Conservation (phyloP, 306 rosid genomes). For the Senna siamea region DNA sequence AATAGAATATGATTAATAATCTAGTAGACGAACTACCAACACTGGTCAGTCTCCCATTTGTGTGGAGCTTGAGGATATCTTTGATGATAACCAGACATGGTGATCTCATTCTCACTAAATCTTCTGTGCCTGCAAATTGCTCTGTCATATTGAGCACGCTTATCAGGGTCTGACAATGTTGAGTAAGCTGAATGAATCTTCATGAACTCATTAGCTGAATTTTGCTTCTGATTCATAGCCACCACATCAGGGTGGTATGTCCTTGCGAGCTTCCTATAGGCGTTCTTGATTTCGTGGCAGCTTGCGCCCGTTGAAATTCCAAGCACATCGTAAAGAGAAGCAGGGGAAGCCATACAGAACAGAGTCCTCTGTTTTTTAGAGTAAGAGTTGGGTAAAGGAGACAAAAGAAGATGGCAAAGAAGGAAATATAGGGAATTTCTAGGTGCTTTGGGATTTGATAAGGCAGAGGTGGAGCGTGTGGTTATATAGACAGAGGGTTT, state of each 20-base stretch:
- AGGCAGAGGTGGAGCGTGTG: background rate
- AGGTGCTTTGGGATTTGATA: background rate
- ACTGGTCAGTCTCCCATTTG: constrained; percentile 82
- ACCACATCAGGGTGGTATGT: constrained; percentile 75
- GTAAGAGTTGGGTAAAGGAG: background rate
- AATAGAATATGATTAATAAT: too few species aligned
- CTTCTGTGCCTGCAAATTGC: constrained; percentile 29
- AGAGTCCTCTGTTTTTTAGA: constrained; percentile 34
- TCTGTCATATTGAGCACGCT: constrained; percentile 64
- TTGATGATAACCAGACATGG: constrained; percentile 45
- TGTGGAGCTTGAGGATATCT: constrained; percentile 34
- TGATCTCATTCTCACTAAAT: background rate
- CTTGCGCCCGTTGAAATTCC: constrained; percentile 65
- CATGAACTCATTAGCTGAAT: constrained; percentile 61
- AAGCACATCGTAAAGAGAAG: constrained; percentile 68
- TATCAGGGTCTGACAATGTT: constrained; percentile 68
- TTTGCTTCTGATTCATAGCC: constrained; percentile 56
- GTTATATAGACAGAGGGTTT: constrained; percentile 33
- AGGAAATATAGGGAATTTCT: background rate
- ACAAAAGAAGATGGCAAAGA: background rate
- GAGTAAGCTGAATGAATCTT: constrained; percentile 65
- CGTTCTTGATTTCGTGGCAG: constrained; percentile 56
- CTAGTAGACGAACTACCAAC: constrained; percentile 71
- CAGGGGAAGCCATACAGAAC: constrained; percentile 43
- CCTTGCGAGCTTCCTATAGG: constrained; percentile 70